Evolutionary conservation across 306 rosid species (phyloP).

Genomic region (Lathyrus oleraceus): DNA sequence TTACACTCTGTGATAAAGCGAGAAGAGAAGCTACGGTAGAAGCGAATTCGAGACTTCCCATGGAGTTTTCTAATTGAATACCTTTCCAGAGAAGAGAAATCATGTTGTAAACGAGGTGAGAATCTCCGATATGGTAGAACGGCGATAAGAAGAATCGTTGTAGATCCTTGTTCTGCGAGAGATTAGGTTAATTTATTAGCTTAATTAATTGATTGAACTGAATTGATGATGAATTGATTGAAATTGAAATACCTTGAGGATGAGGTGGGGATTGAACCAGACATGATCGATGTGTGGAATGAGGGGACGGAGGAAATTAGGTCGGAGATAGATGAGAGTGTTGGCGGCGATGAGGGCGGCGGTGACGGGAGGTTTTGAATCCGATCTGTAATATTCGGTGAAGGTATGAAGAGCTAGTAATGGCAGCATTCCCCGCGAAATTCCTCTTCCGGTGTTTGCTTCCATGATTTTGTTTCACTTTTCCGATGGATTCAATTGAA

Average conservation of each 20-base stretch:
- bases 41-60: constrained; percentile 67
- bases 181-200: not conserved
- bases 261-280: constrained; percentile 86
- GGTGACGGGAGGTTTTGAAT: constrained; percentile 74
- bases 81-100: constrained; percentile 93
- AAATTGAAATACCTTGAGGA: constrained; percentile 52
- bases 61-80: constrained; percentile 63
- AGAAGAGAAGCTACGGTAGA: constrained; percentile 72
- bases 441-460: constrained; percentile 52
- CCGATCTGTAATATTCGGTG: constrained; percentile 68
- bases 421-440: constrained; percentile 65
- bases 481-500: not conserved
- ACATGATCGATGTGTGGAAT: constrained; percentile 69
- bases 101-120: constrained; percentile 92
- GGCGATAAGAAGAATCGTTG: constrained; percentile 76
- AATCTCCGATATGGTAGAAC: constrained; percentile 76
- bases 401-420: constrained; percentile 71
- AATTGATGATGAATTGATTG: not conserved
- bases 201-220: not conserved
- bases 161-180: constrained; percentile 58
- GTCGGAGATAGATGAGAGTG: constrained; percentile 72
- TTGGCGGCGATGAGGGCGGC: constrained; percentile 81
- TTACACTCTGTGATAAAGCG: constrained; percentile 71
- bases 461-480: constrained; percentile 41
- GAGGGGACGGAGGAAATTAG: constrained; percentile 48